A percentile compares a stretch with the other conserved stretches of the same genome.
phyloP scores from a whole-genome alignment of 1,284 basidiomycete species.

The Microbotryum saponariae region DNA sequence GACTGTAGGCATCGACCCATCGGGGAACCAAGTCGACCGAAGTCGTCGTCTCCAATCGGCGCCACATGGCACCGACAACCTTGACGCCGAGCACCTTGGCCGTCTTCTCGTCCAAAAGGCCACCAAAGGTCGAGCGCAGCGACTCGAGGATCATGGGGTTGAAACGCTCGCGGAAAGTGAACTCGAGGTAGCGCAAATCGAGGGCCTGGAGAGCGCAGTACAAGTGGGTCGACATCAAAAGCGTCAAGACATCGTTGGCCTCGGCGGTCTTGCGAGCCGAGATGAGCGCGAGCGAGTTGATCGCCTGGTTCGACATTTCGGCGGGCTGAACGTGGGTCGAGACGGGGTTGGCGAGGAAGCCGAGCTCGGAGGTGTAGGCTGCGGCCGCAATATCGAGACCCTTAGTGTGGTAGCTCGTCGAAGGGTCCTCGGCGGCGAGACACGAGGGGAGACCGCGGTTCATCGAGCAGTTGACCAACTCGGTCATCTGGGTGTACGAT shows the following conservation, averaged over 20 bases:
- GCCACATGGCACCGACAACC: constrained; percentile 37
- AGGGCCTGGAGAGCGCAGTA: constrained; percentile 71
- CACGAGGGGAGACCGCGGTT: constrained; percentile 74
- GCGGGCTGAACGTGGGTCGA: constrained; percentile 51
- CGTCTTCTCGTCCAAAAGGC: constrained; percentile 44
- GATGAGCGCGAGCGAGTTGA: constrained; percentile 67
- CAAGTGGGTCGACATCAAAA: constrained; percentile 59
- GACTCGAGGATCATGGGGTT: constrained; percentile 48
- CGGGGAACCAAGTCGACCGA: constrained; percentile 46
- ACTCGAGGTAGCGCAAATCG: constrained; percentile 64
- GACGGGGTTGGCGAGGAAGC: constrained; percentile 72
- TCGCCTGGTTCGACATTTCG: constrained; percentile 57
- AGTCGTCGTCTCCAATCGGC: constrained; percentile 46
- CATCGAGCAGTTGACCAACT: constrained; percentile 70
- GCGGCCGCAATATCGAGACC: constrained; percentile 78
- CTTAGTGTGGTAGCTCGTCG: constrained; percentile 73
- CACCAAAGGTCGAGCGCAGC: constrained; percentile 47
- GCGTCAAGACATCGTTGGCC: constrained; percentile 64
- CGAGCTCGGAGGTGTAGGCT: constrained; percentile 71
- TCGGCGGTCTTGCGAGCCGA: constrained; percentile 68
- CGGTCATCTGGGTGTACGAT: constrained; percentile 72
- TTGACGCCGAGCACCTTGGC: constrained; percentile 6
- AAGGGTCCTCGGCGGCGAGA: constrained; percentile 68
- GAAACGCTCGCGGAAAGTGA: constrained; percentile 54
- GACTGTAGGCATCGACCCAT: constrained; percentile 31